Conservation (phyloP, 208 protist genomes). For the Wallacemonas sp. region DNA sequence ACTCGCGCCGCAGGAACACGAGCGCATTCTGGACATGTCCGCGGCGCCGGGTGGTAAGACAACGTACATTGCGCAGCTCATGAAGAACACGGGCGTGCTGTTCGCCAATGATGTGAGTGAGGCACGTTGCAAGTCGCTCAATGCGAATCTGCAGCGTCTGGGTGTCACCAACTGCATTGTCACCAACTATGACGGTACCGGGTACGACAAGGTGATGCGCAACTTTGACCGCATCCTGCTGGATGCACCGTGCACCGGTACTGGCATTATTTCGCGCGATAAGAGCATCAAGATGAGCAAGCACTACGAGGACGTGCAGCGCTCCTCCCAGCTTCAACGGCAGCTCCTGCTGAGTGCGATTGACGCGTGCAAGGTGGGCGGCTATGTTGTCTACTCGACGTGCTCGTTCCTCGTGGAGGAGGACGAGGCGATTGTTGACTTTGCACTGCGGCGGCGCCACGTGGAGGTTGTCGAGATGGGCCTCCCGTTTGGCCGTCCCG, state of each 20-base stretch:
- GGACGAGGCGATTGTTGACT: constrained; percentile 98
- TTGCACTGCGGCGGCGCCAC: constrained; percentile 92
- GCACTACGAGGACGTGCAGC: constrained; percentile 91
- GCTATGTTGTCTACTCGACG: constrained; percentile 98
- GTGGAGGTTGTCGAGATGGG: constrained; percentile 94
- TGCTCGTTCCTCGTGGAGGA: constrained; percentile 97
- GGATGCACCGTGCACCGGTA: constrained; percentile 99
- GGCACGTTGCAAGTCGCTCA: constrained; percentile 93
- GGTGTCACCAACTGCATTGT: constrained; percentile 94
- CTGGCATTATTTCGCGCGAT: constrained; percentile 99
- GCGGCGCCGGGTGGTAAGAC: constrained; percentile 99
- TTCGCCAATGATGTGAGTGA: constrained; percentile 98
- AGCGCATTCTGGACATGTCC: constrained; percentile 98
- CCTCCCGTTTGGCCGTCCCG: constrained; percentile 94
- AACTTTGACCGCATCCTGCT: constrained; percentile 94
- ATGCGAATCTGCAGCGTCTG: constrained; percentile 97
- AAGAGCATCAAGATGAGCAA: constrained; percentile 95
- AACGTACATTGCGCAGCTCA: constrained; percentile 96
- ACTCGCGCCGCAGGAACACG: constrained; percentile 92
- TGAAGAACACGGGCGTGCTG: constrained; percentile 98
- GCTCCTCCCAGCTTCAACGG: constrained; percentile 93
- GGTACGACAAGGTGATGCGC: constrained; percentile 88
- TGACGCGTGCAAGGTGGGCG: constrained; percentile 95
- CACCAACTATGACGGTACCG: constrained; percentile 95
- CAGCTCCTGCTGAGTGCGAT: constrained; percentile 97